These are phyloP conservation scores for Microcyclospora pomicola DNA, from an alignment of 2,329 filamentous ascomycete genomes.

Conservation along the genomic window DNA sequence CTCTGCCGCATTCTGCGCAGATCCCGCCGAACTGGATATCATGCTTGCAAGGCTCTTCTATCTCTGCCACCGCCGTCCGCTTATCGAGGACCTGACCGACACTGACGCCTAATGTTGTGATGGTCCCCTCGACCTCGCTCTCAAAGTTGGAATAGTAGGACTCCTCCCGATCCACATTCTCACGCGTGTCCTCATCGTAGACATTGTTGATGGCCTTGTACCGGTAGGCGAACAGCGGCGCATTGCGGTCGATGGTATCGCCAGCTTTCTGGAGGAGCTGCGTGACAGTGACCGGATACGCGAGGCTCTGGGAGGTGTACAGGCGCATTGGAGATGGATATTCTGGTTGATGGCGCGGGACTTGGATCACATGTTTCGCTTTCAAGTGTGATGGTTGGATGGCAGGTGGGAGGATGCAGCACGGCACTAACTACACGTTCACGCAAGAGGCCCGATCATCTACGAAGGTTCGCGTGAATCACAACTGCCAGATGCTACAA, in stretches of 20 bases:
- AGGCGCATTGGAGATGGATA: conserved; percentile 31
- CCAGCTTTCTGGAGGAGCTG: conserved; percentile 65
- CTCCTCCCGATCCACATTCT: conserved; percentile 43
- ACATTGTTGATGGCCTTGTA: conserved; percentile 59
- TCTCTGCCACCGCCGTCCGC: conserved; percentile 49
- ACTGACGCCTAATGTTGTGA: conserved; percentile 62
- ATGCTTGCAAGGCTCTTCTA: conserved; percentile 85
- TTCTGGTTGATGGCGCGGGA: not conserved
- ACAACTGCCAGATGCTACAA: conserved; percentile 6
- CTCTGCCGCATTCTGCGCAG: conserved; percentile 83
- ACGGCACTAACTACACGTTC: conserved; percentile 3
- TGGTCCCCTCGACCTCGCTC: conserved; percentile 65
- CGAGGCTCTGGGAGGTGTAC: conserved; percentile 42
- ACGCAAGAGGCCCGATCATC: conserved; percentile 7
- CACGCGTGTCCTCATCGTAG: conserved; percentile 60
- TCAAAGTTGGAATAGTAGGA: conserved; percentile 69
- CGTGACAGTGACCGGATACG: conserved; percentile 87
- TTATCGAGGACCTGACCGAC: conserved; percentile 47
- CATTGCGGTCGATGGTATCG: conserved; percentile 61
- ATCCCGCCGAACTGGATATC: conserved; percentile 82
- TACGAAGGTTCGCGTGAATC: conserved; percentile 7
- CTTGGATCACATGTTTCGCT: conserved; percentile 10
- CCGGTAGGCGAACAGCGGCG: conserved; percentile 72
- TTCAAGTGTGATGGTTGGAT: not conserved
- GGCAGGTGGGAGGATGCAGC: not conserved